phyloP scores from a whole-genome alignment of 345 rosid genomes.

The Kandelia obovata region DNA sequence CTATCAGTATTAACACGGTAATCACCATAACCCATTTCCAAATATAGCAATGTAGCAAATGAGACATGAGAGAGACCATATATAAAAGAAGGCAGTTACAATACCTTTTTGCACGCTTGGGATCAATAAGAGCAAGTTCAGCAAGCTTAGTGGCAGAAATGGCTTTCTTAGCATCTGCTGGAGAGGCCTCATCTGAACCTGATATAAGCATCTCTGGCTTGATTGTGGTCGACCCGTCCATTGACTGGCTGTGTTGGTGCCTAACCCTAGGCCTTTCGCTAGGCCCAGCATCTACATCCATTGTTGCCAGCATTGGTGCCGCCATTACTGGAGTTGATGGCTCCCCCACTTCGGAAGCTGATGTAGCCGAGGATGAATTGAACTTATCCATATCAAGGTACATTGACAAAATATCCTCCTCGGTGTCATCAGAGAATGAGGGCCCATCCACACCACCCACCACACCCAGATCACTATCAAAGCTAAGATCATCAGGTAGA shows the following conservation, averaged over 20 bases:
- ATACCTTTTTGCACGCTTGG: slow-evolving; percentile 97
- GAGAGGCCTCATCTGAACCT: slow-evolving; percentile 54
- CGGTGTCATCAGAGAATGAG: slow-evolving; percentile 75
- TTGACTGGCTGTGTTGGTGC: slow-evolving; percentile 90
- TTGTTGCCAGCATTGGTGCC: slow-evolving; percentile 9
- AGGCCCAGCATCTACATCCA: slow-evolving; percentile 34
- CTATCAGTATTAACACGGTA: no score
- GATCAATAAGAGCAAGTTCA: slow-evolving; percentile 93
- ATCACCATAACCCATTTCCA: no score
- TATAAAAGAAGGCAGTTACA: not conserved
- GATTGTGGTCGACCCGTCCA: slow-evolving; percentile 77
- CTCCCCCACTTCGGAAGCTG: slow-evolving; percentile 62
- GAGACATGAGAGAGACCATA: not conserved
- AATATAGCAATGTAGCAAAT: no score
- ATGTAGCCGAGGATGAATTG: slow-evolving; percentile 62
- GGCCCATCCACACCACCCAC: slow-evolving; percentile 76
- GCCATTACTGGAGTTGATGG: slow-evolving; percentile 29
- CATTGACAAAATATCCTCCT: slow-evolving; percentile 78
- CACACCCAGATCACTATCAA: slow-evolving; percentile 85
- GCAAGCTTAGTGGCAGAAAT: slow-evolving; percentile 93
- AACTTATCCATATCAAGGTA: slow-evolving; percentile 92
- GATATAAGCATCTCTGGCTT: slow-evolving; percentile 81
- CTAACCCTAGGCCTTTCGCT: slow-evolving; percentile 79
- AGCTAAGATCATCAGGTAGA: slow-evolving; percentile 89
- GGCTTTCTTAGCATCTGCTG: slow-evolving; percentile 69